Percentiles rank a stretch among this genome's conserved stretches.
Evolutionary conservation across 352 stramenopile species (phyloP).

Genomic region (Plasmopara muralis): DNA sequence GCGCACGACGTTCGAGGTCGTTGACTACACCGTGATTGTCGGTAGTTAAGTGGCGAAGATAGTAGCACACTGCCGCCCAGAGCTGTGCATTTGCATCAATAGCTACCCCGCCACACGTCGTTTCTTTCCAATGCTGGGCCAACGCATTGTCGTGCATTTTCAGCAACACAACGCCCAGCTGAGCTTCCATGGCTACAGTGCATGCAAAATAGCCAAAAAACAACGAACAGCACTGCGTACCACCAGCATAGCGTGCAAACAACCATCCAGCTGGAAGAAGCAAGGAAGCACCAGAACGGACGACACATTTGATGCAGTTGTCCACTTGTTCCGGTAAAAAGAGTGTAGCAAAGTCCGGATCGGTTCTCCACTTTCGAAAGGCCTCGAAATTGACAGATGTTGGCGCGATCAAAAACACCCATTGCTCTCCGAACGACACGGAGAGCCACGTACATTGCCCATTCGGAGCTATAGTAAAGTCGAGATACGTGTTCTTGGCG

Average conservation of each 20-base stretch:
- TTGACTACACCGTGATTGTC: slow-evolving; percentile 31
- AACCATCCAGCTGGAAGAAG: slow-evolving; percentile 66
- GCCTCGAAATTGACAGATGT: slow-evolving; percentile 33
- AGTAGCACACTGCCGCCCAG: slow-evolving; percentile 52
- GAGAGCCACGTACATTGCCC: slow-evolving; percentile 60
- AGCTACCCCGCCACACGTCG: slow-evolving; percentile 29
- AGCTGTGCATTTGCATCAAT: slow-evolving; percentile 40
- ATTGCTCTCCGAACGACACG: slow-evolving; percentile 50
- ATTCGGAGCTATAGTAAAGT: slow-evolving; percentile 51
- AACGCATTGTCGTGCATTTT: slow-evolving; percentile 29
- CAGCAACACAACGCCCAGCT: slow-evolving; percentile 43
- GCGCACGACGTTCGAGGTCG: slow-evolving; percentile 43
- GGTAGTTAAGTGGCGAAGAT: slow-evolving; percentile 47
- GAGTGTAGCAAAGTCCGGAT: slow-evolving; percentile 25
- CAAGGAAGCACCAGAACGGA: slow-evolving; percentile 42
- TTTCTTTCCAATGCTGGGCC: slow-evolving; percentile 27
- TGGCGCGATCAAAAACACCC: slow-evolving; percentile 63
- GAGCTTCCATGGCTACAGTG: slow-evolving; percentile 39
- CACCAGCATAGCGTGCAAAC: slow-evolving; percentile 50
- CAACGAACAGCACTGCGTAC: slow-evolving; percentile 38
- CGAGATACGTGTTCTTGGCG: slow-evolving; percentile 48
- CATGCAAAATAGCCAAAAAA: slow-evolving; percentile 57
- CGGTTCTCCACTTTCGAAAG: slow-evolving; percentile 58
- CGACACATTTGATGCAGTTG: slow-evolving; percentile 63
- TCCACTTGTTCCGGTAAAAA: slow-evolving; percentile 67